Evolutionary conservation across 192 early-diverging fungal genomes (phyloP).

Genomic region (Funneliformis mosseae): DNA sequence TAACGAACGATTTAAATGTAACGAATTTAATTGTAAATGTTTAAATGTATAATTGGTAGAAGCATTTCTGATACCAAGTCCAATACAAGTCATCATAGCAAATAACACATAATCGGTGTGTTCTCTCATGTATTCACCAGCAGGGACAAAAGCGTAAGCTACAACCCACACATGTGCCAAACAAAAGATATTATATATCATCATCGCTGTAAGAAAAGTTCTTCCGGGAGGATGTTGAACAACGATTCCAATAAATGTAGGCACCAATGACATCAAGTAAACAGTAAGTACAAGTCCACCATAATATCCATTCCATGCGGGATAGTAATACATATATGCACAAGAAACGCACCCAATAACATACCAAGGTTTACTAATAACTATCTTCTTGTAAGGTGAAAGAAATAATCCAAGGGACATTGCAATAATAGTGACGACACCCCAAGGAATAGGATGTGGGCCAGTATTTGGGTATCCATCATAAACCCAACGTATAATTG

Average conservation of each 20-base stretch:
- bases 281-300: conserved; percentile 65
- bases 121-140: conserved; percentile 71
- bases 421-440: conserved; percentile 60
- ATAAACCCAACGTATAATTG: conserved; percentile 73
- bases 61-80: conserved; percentile 56
- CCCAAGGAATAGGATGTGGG: conserved; percentile 73
- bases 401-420: conserved; percentile 60
- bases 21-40: conserved; percentile 24
- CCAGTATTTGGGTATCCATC: conserved; percentile 77
- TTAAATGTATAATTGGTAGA: conserved; percentile 7
- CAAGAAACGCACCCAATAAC: conserved; percentile 55
- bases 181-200: conserved; percentile 72
- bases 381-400: conserved; percentile 49
- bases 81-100: conserved; percentile 60
- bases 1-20: conserved; percentile 41
- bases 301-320: conserved; percentile 64
- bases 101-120: conserved; percentile 71
- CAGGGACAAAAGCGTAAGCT: conserved; percentile 84
- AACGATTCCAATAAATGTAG: conserved; percentile 58
- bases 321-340: conserved; percentile 56
- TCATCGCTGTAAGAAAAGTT: conserved; percentile 60
- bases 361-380: conserved; percentile 61
- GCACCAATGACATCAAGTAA: conserved; percentile 62
- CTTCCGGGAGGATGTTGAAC: conserved; percentile 63
- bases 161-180: conserved; percentile 80